Base-by-base conservation (phyloP, 352 stramenopile genomes). In the Phytophthora lateralis region DNA sequence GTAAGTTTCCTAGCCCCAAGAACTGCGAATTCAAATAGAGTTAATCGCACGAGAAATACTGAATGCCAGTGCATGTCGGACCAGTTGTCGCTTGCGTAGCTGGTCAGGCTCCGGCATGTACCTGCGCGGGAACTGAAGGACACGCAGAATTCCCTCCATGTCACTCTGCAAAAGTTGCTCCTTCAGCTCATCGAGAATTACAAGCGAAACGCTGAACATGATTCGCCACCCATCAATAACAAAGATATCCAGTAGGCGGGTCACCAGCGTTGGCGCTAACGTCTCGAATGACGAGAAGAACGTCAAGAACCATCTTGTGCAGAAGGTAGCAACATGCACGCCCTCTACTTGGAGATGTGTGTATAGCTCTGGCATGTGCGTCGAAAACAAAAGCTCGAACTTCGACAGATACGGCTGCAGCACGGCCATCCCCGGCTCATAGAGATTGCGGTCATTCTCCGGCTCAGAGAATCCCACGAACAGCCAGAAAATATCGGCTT, bases 251-350 rank as follows among this genome's bases (percentile, higher is more conserved):
- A 94, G 65, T 12, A 94, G 42, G 4, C 78, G 81, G 12, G 82
- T 77, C 47, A 90, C 85, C 14, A 94, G 66, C 30, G 66, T 74
- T 18, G 81, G 80, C 4, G 82, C 71, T 39, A 89, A 78, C n/a
- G 85, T 91, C 53, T 94, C 82, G 47, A 90, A 91, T 0, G 82
- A 87, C 12, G 85, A 88, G 38, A 92, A 94, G 46, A 90, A 83
- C n/a, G 85, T 94, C 62, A 94, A 71, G 55, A 94, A 94, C 85
- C 85, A 94, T 24, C 85, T 82, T 11, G 85, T 85, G 8, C 79
- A 85, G 62, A 89, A 94, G 3, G 79, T 82, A 2, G 76, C 80
- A 12, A 91, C 81, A 17, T 89, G 77, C 10, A 92, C 78, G 3
- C 82, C 73, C 29, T 92, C 79, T 8, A 43, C 29, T 52, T 88